Percentiles rank a stretch among this genome's conserved stretches.
phyloP scores from a whole-genome alignment of 495 filamentous ascomycete genomes.

The Penicillium odoratum region DNA sequence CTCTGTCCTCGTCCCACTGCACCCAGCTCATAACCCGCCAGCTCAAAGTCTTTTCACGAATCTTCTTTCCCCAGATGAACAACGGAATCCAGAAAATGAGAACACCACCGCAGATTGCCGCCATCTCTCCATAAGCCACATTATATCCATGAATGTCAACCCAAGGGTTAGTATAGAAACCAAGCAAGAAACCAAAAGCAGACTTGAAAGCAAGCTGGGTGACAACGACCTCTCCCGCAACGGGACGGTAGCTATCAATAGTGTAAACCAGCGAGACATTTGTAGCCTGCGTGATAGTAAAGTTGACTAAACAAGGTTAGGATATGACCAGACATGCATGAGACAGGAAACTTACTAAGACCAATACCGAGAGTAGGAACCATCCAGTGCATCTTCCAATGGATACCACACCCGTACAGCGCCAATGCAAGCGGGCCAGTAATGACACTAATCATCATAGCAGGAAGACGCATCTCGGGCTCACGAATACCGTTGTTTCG shows the following conservation, averaged over 20 bases:
- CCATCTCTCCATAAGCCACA: conserved; percentile 55
- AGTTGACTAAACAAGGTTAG: conserved; percentile 34
- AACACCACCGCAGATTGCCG: conserved; percentile 44
- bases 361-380: conserved; percentile 52
- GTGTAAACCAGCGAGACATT: conserved; percentile 55
- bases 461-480: conserved; percentile 56
- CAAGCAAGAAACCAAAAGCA: conserved; percentile 57
- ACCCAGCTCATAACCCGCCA: conserved; percentile 49
- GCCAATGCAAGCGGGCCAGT: conserved; percentile 46
- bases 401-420: conserved; percentile 53
- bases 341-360: conserved; percentile 18
- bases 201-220: conserved; percentile 55
- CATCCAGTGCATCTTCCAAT: conserved; percentile 54
- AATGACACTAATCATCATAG: conserved; percentile 45
- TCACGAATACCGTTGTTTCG: conserved; percentile 53
- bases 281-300: conserved; percentile 50
- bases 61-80: conserved; percentile 49
- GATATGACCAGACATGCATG: not conserved
- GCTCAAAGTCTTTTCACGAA: conserved; percentile 45
- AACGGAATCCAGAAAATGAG: conserved; percentile 44
- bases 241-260: conserved; percentile 56
- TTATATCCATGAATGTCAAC: conserved; percentile 50
- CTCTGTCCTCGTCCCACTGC: conserved; percentile 49
- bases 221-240: conserved; percentile 53
- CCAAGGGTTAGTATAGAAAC: conserved; percentile 61